These are phyloP conservation scores for Dactylellina haptotyla DNA, from an alignment of 2,329 filamentous ascomycete species.

Conservation along the genomic window DNA sequence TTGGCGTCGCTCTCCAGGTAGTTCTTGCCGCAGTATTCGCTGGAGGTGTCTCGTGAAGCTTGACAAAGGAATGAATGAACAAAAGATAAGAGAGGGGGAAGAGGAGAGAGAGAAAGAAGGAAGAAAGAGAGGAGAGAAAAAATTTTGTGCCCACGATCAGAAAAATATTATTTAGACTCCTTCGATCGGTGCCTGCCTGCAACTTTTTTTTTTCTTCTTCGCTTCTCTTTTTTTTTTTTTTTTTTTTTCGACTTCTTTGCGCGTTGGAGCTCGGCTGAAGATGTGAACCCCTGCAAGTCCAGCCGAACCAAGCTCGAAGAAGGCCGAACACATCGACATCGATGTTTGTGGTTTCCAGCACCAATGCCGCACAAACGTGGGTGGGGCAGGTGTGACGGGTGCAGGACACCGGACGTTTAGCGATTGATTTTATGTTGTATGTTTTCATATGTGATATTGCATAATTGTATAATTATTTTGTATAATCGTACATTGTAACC, in stretches of 20 bases:
- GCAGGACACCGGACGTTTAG: too few relatives aligned
- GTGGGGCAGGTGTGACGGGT: neutral
- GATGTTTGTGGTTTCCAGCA: neutral
- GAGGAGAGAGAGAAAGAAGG: constrained; percentile 29
- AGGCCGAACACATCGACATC: neutral
- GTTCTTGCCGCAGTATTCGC: constrained; percentile 43
- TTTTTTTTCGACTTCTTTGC: constrained; percentile 22
- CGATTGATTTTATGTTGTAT: too few relatives aligned
- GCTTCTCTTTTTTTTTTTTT: constrained; percentile 18
- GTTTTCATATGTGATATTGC: neutral
- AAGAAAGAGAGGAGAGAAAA: constrained; percentile 34
- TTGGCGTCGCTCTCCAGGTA: constrained; percentile 25
- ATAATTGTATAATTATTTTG: constrained; percentile 1
- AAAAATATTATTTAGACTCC: constrained; percentile 47
- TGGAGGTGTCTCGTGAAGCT: constrained; percentile 45
- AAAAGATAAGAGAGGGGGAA: constrained; percentile 26
- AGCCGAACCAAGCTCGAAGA: constrained; percentile 22
- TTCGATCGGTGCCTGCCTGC: constrained; percentile 10
- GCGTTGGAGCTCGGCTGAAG: constrained; percentile 50
- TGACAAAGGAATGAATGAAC: constrained; percentile 55
- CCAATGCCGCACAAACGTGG: constrained; percentile 6
- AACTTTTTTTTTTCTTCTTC: constrained; percentile 33
- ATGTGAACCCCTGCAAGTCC: constrained; percentile 24
- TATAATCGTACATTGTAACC: constrained; percentile 40
- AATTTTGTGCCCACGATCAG: constrained; percentile 36